These are phyloP conservation scores for Aspergillus uvarum DNA, from an alignment of 2,329 filamentous ascomycete species.

Conservation along the genomic window DNA sequence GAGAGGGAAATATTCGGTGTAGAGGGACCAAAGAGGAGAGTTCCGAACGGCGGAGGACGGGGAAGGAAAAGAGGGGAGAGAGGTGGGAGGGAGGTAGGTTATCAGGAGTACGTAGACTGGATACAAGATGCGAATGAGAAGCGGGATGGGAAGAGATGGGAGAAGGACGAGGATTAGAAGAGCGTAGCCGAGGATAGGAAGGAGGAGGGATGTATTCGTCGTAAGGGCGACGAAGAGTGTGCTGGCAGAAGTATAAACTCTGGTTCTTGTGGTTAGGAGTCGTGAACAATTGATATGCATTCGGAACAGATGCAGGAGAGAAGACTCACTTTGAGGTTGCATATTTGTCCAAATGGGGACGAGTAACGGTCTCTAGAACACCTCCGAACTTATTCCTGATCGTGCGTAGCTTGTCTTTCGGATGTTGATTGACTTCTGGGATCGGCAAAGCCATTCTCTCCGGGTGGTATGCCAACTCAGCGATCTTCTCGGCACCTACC, in stretches of 20 bases:
- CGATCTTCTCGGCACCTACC: background rate
- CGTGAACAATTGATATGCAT: background rate
- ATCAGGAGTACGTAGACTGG: background rate
- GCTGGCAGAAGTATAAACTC: background rate
- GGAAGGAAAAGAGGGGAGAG: background rate
- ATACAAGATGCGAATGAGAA: background rate
- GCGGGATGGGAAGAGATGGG: background rate
- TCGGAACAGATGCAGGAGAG: background rate
- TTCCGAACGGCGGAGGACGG: slow-evolving; percentile 61
- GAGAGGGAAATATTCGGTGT: slow-evolving; percentile 80
- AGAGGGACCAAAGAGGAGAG: slow-evolving; percentile 71
- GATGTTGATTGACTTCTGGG: background rate
- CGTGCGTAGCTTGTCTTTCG: background rate
- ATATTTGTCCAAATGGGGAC: background rate
- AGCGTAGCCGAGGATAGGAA: background rate
- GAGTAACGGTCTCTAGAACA: background rate
- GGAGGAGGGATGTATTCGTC: background rate
- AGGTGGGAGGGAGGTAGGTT: background rate
- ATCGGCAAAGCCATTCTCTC: background rate
- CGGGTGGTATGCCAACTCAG: background rate
- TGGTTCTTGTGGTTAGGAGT: background rate
- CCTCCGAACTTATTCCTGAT: background rate
- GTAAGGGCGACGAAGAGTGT: background rate
- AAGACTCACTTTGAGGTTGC: background rate
- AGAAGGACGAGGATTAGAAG: background rate